Base-by-base conservation (phyloP, 345 rosid species). In the Leavenworthia alabamica region DNA sequence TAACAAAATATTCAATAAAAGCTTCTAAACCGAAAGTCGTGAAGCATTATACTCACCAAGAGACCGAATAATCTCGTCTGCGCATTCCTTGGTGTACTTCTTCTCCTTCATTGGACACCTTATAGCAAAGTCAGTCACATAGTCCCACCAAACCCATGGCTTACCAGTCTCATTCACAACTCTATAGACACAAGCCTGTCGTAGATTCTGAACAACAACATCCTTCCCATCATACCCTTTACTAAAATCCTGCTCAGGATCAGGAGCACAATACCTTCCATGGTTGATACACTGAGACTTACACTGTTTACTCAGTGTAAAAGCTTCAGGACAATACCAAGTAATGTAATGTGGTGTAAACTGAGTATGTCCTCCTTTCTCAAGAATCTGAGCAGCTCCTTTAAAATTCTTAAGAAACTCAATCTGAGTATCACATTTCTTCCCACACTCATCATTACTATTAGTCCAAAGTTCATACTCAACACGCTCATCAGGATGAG, bases 121-220 rank as follows among this genome's bases (percentile, higher is more conserved):
- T 62, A 90, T 84, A 69, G 86, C 94, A 70, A 91, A 91, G 79
- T 91, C 98, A 13, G 94, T 91, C 13, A 83, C 96, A 15, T 91
- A 91, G 65, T 91, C 94, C 98, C 98, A 91, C 98, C 98, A 91
- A 7, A 79, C 68, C 98, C 98, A 92, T 5, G 98, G 86, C 61
- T 77, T 79, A 86, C 68, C 79, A 56, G 71, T 81, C 79, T 89
- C 95, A 68, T 86, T 89, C 3, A 89, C 96, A 43, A 86, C 98
- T 80, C 55, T 80, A 62, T 61, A 86, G 55, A 89, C 92, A 22
- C 98, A 92, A 14, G 89, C 81, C 60, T 92, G 98, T 68, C 98
- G 85, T 59, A 92, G 66, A 64, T 92, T 92, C 70, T 92, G 96
- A 0, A 86, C 50, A 27, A 92, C 98, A 15, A 92, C 96, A 24